Conservation (phyloP, 345 rosid genomes). For the Brassica napus region DNA sequence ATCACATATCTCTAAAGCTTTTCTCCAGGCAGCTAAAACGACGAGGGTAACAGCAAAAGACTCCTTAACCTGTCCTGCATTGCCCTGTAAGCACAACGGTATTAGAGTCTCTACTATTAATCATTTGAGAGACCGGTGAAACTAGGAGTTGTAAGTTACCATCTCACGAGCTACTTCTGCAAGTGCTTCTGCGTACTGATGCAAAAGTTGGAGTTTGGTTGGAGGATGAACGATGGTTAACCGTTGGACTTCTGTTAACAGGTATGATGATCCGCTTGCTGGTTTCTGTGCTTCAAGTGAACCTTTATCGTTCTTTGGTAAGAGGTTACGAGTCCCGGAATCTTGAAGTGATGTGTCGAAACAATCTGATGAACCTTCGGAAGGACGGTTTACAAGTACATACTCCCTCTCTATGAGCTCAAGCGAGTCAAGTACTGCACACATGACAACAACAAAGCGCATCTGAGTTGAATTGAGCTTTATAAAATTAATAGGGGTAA, state of each 20-base stretch:
- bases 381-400: slow-evolving; percentile 63
- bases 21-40: slow-evolving; percentile 72
- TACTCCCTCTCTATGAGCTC: slow-evolving; percentile 76
- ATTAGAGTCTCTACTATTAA: background rate
- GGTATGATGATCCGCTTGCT: slow-evolving; percentile 43
- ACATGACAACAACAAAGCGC: slow-evolving; percentile 12
- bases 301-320: slow-evolving; percentile 45
- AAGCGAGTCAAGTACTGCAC: slow-evolving; percentile 55
- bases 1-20: slow-evolving; percentile 55
- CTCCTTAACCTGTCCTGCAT: slow-evolving; percentile 58
- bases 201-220: slow-evolving; percentile 55
- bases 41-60: slow-evolving; percentile 70
- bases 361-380: slow-evolving; percentile 58
- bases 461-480: slow-evolving; percentile 30
- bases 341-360: slow-evolving; percentile 59
- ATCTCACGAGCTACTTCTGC: slow-evolving; percentile 62
- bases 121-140: background rate
- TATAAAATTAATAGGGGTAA: background rate
- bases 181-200: slow-evolving; percentile 54
- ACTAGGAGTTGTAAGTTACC: slow-evolving; percentile 44
- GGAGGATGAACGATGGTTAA: slow-evolving; percentile 58
- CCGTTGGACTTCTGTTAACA: slow-evolving; percentile 55
- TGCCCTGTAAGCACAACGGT: slow-evolving; percentile 48
- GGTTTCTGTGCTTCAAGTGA: slow-evolving; percentile 42
- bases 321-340: slow-evolving; percentile 13